Conservation (phyloP, 768 basidiomycete species). For the Coprinellus aureogranulatus region DNA sequence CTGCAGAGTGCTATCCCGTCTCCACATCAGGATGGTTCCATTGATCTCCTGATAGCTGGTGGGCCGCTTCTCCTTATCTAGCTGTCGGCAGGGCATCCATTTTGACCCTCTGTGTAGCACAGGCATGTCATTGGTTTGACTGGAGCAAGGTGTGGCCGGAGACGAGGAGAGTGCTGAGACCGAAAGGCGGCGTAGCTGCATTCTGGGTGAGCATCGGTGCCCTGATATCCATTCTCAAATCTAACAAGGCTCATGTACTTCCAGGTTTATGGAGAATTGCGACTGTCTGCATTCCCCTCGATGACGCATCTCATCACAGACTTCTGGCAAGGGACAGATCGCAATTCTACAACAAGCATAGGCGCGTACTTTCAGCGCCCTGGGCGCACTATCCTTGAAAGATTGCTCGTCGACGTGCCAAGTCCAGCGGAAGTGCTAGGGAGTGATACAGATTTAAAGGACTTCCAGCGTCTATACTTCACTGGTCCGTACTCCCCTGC, state of each 20-base stretch:
- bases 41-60: conserved; percentile 72
- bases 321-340: conserved; percentile 62
- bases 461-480: conserved; percentile 56
- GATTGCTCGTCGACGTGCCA: conserved; percentile 68
- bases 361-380: conserved; percentile 82
- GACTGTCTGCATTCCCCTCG: conserved; percentile 58
- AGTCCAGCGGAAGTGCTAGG: conserved; percentile 37
- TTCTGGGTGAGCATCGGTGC: conserved; percentile 57
- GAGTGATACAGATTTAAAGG: conserved; percentile 32
- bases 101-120: no score
- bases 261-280: conserved; percentile 69
- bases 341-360: conserved; percentile 40
- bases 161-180: conserved; percentile 52
- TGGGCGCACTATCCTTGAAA: conserved; percentile 72
- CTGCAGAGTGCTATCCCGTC: conserved; percentile 38
- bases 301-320: conserved; percentile 56
- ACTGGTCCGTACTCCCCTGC: conserved; percentile 38
- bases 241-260: not conserved
- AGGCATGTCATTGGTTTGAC: conserved; percentile 83
- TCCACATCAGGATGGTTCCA: conserved; percentile 39
- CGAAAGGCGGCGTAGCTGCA: conserved; percentile 60
- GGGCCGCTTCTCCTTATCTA: conserved; percentile 8
- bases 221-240: not conserved
- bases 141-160: conserved; percentile 72
- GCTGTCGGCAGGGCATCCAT: no score